phyloP scores from a whole-genome alignment of 495 filamentous ascomycete species.

The Sporormia fimetaria region DNA sequence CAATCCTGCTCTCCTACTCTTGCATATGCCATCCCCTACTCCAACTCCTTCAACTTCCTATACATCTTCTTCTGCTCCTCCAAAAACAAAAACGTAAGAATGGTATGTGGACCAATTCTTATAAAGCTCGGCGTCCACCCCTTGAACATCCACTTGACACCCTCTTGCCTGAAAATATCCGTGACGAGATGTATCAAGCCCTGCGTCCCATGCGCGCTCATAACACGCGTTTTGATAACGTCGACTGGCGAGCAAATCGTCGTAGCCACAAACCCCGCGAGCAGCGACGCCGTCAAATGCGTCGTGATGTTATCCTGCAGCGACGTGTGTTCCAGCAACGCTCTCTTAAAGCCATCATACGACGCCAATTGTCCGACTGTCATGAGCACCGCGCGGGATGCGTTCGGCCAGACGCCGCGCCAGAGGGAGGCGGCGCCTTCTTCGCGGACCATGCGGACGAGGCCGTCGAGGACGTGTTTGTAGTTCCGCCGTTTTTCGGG shows the following conservation, averaged over 20 bases:
- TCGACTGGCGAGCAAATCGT: conserved; percentile 93
- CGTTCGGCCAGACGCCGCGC: conserved; percentile 87
- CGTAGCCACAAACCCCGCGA: conserved; percentile 88
- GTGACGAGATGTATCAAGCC: conserved; percentile 25
- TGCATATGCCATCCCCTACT: conserved; percentile 33
- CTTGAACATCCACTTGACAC: conserved; percentile 80
- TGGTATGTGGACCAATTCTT: conserved; percentile 83
- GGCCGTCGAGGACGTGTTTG: conserved; percentile 73
- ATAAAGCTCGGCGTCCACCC: conserved; percentile 98
- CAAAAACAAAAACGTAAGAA: conserved; percentile 88
- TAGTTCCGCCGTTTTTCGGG: conserved; percentile 69
- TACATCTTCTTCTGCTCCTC: conserved; percentile 76
- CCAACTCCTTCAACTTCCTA: conserved; percentile 20
- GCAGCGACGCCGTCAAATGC: conserved; percentile 75
- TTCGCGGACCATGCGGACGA: conserved; percentile 68
- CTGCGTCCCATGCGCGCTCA: conserved; percentile 56
- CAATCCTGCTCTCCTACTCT: no score
- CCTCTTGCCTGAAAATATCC: conserved; percentile 67
- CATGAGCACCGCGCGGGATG: conserved; percentile 82
- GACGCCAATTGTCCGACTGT: conserved; percentile 80
- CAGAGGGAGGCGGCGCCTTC: conserved; percentile 67
- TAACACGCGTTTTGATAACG: conserved; percentile 93
- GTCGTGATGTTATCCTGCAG: conserved; percentile 69
- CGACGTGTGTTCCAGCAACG: conserved; percentile 53
- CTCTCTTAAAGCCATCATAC: conserved; percentile 81